Conservation (phyloP, 1,284 basidiomycete species). For the Pseudomicrostroma phylloplanum region DNA sequence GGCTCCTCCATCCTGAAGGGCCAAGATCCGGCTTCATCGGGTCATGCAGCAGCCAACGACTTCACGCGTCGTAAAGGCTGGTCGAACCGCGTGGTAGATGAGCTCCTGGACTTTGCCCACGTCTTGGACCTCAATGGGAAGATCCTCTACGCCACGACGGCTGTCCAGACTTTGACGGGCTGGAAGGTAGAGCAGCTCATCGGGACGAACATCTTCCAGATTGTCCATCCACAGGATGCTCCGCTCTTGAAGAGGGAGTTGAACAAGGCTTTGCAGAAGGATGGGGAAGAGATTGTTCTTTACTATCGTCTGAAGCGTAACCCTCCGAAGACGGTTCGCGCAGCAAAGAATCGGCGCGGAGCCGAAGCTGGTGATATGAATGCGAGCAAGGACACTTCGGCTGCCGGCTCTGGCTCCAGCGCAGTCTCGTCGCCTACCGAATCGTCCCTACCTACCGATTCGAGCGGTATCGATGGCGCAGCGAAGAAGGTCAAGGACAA, state of each 20-base stretch:
- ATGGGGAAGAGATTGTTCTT: slow-evolving; percentile 29
- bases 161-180: slow-evolving; percentile 32
- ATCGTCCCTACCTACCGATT: background rate
- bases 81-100: slow-evolving; percentile 38
- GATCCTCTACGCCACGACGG: slow-evolving; percentile 35
- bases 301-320: slow-evolving; percentile 44
- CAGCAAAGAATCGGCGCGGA: background rate
- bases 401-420: background rate
- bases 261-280: slow-evolving; percentile 20
- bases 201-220: slow-evolving; percentile 32
- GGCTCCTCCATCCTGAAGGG: slow-evolving; percentile 29
- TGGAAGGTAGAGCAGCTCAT: slow-evolving; percentile 39
- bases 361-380: background rate
- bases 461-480: background rate
- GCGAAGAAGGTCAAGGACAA: background rate
- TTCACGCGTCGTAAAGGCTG: slow-evolving; percentile 45
- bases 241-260: slow-evolving; percentile 34
- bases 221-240: slow-evolving; percentile 38
- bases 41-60: slow-evolving; percentile 31
- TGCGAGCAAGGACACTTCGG: background rate
- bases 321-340: slow-evolving; percentile 3
- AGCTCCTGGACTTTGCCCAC: slow-evolving; percentile 42
- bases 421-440: background rate
- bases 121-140: slow-evolving; percentile 34
- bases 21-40: slow-evolving; percentile 27